Conservation (phyloP, 441 rosid genomes). For the Corymbia calophylla region DNA sequence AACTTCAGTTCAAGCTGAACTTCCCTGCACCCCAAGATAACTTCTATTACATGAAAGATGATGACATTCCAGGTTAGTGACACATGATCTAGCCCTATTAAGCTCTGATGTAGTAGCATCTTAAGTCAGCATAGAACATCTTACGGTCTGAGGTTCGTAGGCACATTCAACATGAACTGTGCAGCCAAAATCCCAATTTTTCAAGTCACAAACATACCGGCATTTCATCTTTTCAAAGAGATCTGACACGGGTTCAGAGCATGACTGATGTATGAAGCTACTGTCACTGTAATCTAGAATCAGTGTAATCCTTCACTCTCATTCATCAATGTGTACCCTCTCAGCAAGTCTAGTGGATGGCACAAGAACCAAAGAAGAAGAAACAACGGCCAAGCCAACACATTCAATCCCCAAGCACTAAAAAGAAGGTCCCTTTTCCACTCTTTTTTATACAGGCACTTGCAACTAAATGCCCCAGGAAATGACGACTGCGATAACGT, state of each 20-base stretch:
- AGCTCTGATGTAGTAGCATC: background rate
- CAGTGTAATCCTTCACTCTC: background rate
- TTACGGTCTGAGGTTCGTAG: background rate
- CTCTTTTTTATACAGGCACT: background rate
- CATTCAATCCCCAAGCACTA: background rate
- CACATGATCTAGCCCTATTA: background rate
- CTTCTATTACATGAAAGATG: background rate
- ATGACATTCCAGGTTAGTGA: background rate
- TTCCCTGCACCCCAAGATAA: background rate
- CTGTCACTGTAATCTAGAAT: background rate
- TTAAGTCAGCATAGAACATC: background rate
- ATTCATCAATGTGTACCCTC: background rate
- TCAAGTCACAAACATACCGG: background rate
- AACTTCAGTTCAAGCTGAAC: background rate
- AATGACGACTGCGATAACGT: background rate
- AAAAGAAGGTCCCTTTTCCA: background rate
- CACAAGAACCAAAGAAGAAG: background rate
- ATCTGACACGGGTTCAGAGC: background rate
- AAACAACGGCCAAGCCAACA: background rate
- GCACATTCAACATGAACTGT: background rate
- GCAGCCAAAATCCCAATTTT: background rate
- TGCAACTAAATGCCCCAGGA: background rate
- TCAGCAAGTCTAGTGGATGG: background rate
- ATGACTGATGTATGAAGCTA: background rate
- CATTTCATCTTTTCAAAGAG: background rate